Conservation (phyloP, 2,329 filamentous ascomycete species). For the Diplodia corticola region DNA sequence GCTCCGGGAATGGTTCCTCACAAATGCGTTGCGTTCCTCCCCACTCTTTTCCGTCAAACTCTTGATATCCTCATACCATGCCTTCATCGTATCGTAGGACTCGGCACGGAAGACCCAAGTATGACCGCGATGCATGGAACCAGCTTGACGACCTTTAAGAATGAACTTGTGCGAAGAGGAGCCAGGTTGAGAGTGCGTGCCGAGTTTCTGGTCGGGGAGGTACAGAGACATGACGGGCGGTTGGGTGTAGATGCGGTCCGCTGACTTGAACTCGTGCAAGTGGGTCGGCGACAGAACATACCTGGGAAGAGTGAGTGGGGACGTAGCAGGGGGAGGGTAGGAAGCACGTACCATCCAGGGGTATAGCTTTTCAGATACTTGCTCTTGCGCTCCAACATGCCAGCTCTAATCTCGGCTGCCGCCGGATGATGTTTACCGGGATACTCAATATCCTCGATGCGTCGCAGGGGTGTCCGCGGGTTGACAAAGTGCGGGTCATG, state of each 20-base stretch:
- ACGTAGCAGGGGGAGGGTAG: constrained; percentile 19
- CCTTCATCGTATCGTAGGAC: constrained; percentile 89
- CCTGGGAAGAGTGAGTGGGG: constrained; percentile 51
- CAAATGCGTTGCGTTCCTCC: constrained; percentile 84
- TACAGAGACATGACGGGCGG: constrained; percentile 95
- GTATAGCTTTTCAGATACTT: constrained; percentile 98
- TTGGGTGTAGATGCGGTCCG: constrained; percentile 78
- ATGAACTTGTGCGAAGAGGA: constrained; percentile 96
- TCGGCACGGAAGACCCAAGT: constrained; percentile 69
- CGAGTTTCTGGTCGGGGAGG: constrained; percentile 90
- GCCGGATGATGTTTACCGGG: constrained; percentile 85
- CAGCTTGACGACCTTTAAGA: constrained; percentile 92
- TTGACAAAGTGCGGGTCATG: constrained; percentile 84
- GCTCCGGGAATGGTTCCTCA: constrained; percentile 77
- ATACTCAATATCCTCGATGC: constrained; percentile 81
- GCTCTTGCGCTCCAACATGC: constrained; percentile 94
- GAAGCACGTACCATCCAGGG: constrained; percentile 73
- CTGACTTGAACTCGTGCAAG: constrained; percentile 98
- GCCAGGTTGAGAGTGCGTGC: constrained; percentile 79
- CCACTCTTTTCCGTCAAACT: constrained; percentile 83
- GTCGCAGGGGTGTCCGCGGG: constrained; percentile 74
- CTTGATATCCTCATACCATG: constrained; percentile 94
- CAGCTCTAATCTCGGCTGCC: constrained; percentile 81
- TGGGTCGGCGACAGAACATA: constrained; percentile 96
- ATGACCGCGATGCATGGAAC: constrained; percentile 80